A percentile compares a stretch with the other conserved stretches of the same genome.
Evolutionary conservation across 257 asterid species (phyloP).

Genomic region (Solanum medicagineum): DNA sequence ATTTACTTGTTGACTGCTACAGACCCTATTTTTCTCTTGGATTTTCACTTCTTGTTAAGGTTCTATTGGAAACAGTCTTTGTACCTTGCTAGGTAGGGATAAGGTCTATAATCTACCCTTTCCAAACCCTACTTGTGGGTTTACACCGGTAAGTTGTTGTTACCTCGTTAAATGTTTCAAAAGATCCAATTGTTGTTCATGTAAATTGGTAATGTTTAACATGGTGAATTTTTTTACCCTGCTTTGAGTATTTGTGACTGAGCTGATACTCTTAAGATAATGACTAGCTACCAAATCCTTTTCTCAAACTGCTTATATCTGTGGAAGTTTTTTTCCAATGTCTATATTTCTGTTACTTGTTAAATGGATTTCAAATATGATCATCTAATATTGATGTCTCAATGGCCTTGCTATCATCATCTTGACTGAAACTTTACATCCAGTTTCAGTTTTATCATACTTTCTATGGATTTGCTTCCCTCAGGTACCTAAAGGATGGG

Average conservation of each 20-base stretch:
- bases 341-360: not conserved
- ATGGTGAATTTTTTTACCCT: not conserved
- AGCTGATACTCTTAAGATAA: not conserved
- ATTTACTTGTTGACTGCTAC: not conserved
- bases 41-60: not conserved
- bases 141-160: not conserved
- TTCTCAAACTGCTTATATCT: not conserved
- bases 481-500: constrained; percentile 52
- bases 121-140: not conserved
- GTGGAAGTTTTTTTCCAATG: not conserved
- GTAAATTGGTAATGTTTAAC: not conserved
- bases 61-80: not conserved
- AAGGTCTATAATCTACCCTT: not conserved
- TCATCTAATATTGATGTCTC: not conserved
- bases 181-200: not conserved
- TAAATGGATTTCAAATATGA: not conserved
- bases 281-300: not conserved
- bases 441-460: not conserved
- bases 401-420: not conserved
- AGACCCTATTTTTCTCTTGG: not conserved
- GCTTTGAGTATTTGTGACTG: not conserved
- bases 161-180: not conserved
- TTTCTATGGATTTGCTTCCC: not conserved
- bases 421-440: not conserved
- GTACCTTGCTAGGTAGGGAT: not conserved